A percentile compares a stretch with the other conserved stretches of the same genome.
Evolutionary conservation across 768 basidiomycete genomes (phyloP).

Genomic region (Multifurca ochricompacta): DNA sequence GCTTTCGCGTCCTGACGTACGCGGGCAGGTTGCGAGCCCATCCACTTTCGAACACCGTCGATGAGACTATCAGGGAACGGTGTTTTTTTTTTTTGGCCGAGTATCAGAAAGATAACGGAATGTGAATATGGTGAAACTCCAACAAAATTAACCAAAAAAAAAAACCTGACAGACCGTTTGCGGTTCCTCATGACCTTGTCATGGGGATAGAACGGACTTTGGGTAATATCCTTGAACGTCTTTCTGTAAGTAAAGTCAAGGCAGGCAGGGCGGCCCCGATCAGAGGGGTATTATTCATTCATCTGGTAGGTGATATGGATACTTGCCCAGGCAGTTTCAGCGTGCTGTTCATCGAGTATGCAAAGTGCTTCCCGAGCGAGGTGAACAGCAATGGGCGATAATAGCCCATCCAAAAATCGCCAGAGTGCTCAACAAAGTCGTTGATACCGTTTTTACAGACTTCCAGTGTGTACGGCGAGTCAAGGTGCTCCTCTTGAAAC

Average conservation of each 20-base stretch:
- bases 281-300: neutral
- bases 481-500: slow-evolving; percentile 68
- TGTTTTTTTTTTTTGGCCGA: too few relatives aligned
- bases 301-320: neutral
- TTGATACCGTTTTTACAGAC: slow-evolving; percentile 57
- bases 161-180: slow-evolving; percentile 29
- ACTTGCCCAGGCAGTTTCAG: slow-evolving; percentile 72
- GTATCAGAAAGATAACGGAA: too few relatives aligned
- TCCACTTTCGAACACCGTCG: slow-evolving; percentile 74
- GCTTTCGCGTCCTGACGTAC: neutral
- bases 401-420: slow-evolving; percentile 85
- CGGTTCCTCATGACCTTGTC: slow-evolving; percentile 30
- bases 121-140: neutral
- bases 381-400: slow-evolving; percentile 83
- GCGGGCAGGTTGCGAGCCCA: slow-evolving; percentile 43
- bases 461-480: slow-evolving; percentile 55
- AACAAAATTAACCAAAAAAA: slow-evolving; percentile 4
- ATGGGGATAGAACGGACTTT: slow-evolving; percentile 70
- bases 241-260: slow-evolving; percentile 40
- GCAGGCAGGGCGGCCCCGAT: neutral
- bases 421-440: slow-evolving; percentile 49
- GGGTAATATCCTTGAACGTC: slow-evolving; percentile 54
- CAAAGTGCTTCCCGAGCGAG: slow-evolving; percentile 80
- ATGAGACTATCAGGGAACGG: slow-evolving; percentile 52
- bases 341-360: slow-evolving; percentile 88